Base-by-base conservation (phyloP, 305 asterid species). In the Fraxinus nigra region DNA sequence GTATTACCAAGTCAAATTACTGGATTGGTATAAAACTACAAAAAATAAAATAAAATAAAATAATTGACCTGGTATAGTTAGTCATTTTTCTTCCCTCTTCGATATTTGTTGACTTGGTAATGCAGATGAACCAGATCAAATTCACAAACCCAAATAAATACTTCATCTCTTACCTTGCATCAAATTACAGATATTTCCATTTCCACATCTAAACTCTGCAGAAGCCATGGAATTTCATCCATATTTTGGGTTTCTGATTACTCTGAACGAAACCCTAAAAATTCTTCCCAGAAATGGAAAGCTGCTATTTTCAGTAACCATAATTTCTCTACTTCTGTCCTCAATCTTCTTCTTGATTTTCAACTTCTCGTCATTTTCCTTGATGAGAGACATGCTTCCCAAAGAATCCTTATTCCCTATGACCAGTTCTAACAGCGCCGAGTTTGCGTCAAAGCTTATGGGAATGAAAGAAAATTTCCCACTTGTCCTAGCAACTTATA, bases 191-290 rank as follows among this genome's bases (percentile, higher is more conserved):
- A 9, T 24, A 22, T 22, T 24, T 22, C 72, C 7, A 61, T 22
- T 61, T 24, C 26, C 72, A 65, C 8, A 3, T 22, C 72, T 24
- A 65, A 9, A 22, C 72, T 65, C 34, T 22, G 33, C 72, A 65
- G 32, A 33, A 65, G 34, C 82, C 67, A 84, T 81, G 87, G 76
- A 73, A 43, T 20, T 20, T 35, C n/a, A 22, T 32, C 61, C 48
- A 3, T 43, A 75, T 46, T 63, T 84, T 72, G 9, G 22, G 38
- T 84, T 85, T 69, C 8, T 75, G 28, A 13, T 26, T 5, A 80
- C 84, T 65, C 75, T 88, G 3, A 80, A 79, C 16, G 88, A 88
- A n/a, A 75, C 87, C 75, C n/a, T 85, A 67, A 82, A 82, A 75
- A 35, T 87, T 34, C 37, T 85, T 7, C 65, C 35, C 10, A 78